Base-by-base conservation (phyloP, 257 asterid genomes). In the Fraxinus cuspidata region DNA sequence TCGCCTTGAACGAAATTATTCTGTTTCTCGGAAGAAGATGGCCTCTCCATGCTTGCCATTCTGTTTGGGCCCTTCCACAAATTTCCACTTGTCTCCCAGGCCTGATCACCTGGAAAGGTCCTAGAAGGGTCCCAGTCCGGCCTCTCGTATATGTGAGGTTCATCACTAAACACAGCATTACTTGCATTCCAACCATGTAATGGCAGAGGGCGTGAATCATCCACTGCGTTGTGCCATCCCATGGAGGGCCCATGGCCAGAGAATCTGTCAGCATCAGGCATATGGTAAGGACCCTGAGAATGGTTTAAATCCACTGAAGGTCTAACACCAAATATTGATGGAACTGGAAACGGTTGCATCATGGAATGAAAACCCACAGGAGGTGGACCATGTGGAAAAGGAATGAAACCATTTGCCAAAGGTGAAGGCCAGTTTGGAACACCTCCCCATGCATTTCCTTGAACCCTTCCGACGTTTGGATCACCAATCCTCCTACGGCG, bases 381-480 rank as follows among this genome's bases (percentile, higher is more conserved):
- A 70, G 96, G 92, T 13, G 96, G 96, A 63, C 86, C 94, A 38
- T 91, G 99, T 71, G 91, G 97, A 82, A 87, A 96, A 77, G 96
- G 97, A 89, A 96, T 80, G 88, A 92, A 96, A 78, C 99, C 97
- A 80, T 93, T 96, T 74, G 91, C 86, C 77, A 90, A 76, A 23
- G 96, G 98, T 72, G 98, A 90, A 72, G 90, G 92, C 99, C 99
- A 96, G 81, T 77, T 90, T 58, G 97, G 98, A 74, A 88, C 86
- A 72, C 94, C 96, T 85, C 94, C 89, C 99, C 98, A 96, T 80
- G 92, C 86, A 84, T 88, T 90, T 81, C 94, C 96, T 77, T 83
- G 97, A 67, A 92, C 82, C 84, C 97, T 88, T 80, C 93, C 96
- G 84, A 88, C 83, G 81, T 82, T 90, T 58, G 97, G 89, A 79